A percentile compares a stretch with the other conserved stretches of the same genome.
These are phyloP conservation scores for Leptodermis oblonga DNA, from an alignment of 257 asterid genomes.

Conservation along the genomic window DNA sequence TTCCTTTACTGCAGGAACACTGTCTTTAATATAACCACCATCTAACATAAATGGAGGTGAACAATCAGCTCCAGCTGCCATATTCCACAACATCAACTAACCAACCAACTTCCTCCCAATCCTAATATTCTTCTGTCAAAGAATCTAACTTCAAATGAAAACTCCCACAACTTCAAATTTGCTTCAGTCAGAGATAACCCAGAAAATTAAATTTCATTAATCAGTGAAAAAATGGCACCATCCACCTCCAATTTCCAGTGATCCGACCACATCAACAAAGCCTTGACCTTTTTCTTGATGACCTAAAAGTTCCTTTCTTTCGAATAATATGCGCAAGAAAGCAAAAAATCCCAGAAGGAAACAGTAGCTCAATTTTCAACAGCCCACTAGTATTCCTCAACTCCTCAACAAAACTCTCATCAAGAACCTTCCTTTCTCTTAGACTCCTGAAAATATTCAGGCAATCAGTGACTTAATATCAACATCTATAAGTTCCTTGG, in stretches of 20 bases:
- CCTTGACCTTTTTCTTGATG: background rate
- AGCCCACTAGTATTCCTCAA: conserved; percentile 3
- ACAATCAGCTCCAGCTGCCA: conserved; percentile 71
- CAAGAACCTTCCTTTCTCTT: conserved; percentile 9
- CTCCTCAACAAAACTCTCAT: conserved; percentile 3
- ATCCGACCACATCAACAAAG: background rate
- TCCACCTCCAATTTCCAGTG: background rate
- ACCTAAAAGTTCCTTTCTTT: background rate
- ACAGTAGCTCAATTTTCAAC: background rate
- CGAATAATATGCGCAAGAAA: background rate
- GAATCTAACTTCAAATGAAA: background rate
- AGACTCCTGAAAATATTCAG: background rate
- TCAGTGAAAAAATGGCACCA: background rate
- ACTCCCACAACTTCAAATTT: background rate
- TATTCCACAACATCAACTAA: conserved; percentile 31
- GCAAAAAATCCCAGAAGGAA: background rate
- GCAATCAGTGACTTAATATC: background rate
- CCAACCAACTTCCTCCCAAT: conserved; percentile 19
- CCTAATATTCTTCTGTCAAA: conserved; percentile 17
- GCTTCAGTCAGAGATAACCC: background rate
- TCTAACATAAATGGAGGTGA: conserved; percentile 43
- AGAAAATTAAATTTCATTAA: background rate
- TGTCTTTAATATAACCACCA: conserved; percentile 35
- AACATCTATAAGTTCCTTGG: background rate
- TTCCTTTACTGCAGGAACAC: conserved; percentile 34